A percentile compares a stretch with the other conserved stretches of the same genome.
Evolutionary conservation across 2,329 filamentous ascomycete species (phyloP).

Genomic region (Verticillium nonalfalfae): DNA sequence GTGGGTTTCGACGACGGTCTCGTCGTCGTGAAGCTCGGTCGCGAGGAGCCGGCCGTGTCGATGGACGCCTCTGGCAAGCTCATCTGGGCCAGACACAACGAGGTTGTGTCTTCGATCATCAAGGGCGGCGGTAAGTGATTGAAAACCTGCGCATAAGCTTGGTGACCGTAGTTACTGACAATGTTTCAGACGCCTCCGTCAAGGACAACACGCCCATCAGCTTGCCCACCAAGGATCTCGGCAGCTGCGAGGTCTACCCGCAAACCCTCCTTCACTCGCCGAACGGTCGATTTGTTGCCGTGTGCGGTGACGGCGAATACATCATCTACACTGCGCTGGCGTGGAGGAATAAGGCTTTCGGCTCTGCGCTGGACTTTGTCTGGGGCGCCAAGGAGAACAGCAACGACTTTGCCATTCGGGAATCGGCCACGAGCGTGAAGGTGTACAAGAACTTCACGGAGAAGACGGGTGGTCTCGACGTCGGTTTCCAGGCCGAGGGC

Average conservation of each 20-base stretch:
- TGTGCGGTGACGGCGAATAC: slow-evolving; percentile 94
- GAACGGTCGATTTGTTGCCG: slow-evolving; percentile 77
- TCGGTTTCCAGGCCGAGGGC: slow-evolving; percentile 92
- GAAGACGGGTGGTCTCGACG: slow-evolving; percentile 79
- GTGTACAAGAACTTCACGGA: slow-evolving; percentile 98
- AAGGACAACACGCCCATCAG: slow-evolving; percentile 88
- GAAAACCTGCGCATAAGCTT: background rate
- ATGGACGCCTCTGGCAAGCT: slow-evolving; percentile 97
- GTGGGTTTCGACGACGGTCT: slow-evolving; percentile 97
- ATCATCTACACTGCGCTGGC: slow-evolving; percentile 97
- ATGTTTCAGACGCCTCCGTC: slow-evolving; percentile 56
- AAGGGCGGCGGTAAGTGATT: slow-evolving; percentile 64
- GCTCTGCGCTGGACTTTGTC: slow-evolving; percentile 89
- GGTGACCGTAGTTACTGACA: slow-evolving; percentile 17
- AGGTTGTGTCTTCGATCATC: slow-evolving; percentile 91
- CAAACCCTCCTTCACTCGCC: slow-evolving; percentile 94
- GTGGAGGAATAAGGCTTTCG: slow-evolving; percentile 96
- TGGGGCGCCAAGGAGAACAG: slow-evolving; percentile 97
- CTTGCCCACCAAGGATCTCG: slow-evolving; percentile 88
- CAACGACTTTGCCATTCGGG: slow-evolving; percentile 96
- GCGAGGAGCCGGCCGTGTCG: slow-evolving; percentile 93
- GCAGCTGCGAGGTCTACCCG: slow-evolving; percentile 93
- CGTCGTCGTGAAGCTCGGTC: slow-evolving; percentile 94
- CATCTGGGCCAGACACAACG: slow-evolving; percentile 92
- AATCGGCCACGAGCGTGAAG: slow-evolving; percentile 91